Base-by-base conservation (phyloP, 2,329 filamentous ascomycete species). In the Monosporascus sp. region DNA sequence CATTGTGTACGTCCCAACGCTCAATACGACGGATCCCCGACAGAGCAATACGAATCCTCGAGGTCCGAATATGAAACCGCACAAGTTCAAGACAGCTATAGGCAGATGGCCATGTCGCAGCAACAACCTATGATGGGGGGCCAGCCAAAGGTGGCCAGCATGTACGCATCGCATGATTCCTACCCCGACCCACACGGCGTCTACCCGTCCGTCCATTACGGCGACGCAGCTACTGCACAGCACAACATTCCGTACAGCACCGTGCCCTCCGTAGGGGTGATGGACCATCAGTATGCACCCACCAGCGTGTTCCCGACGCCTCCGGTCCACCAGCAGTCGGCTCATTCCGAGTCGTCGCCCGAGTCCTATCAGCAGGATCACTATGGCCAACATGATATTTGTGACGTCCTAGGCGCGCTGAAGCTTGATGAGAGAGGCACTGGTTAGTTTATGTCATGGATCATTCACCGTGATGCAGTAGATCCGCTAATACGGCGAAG, bases 1-100 rank as follows among this genome's bases (percentile, higher is more conserved):
- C 89, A 94, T 65, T 97, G 94, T 70, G 87, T 97, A 26, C 91
- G 91, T 46, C 94, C 93, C 4, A 91, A 90, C 53, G 86, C 91
- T 54, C 85, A 84, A 57, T 87, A 88, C 63, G 88, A 91, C 63
- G 84, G 85, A 50, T 79, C 65, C 22, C 60, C 72, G 17, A 63
- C 66, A 7, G 74, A 77, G 40, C 66, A 68, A 4, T 85, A 80
- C 61, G 83, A 86, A 57, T 72, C 75, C 48, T 70, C 78, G 27
- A 71, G 67, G 47, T 64, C 69, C 40, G 72, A 74, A 52, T 78
- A 73, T 58, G 72, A 74, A 40, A 60, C 70, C 5, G 63, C 73
- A 27, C 72, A 70, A 53, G 70, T 72, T 20, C 70, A 76, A 43
- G 74, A 80, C 55, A 68, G 72, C 50, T 78, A 74, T 56, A 77